These are phyloP conservation scores for Kwoniella heveanensis DNA, from an alignment of 768 basidiomycete genomes.

Conservation along the genomic window DNA sequence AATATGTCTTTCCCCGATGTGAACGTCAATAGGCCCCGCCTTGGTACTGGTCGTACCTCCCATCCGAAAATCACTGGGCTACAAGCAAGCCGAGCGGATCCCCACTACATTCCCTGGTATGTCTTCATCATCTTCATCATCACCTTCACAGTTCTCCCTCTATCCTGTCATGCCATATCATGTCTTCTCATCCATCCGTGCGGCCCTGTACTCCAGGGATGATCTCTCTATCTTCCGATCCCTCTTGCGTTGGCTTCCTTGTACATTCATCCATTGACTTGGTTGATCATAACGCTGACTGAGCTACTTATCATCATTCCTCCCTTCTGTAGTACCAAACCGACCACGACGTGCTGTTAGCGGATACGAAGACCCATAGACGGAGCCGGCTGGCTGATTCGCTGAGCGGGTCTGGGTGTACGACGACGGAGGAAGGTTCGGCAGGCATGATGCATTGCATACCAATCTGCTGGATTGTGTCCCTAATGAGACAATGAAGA, in stretches of 20 bases:
- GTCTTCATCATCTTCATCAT: conserved; percentile 40
- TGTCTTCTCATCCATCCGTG: too few species aligned
- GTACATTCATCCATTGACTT: too few species aligned
- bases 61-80: conserved; percentile 73
- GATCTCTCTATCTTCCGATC: too few species aligned
- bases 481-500: too few species aligned
- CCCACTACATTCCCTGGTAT: conserved; percentile 79
- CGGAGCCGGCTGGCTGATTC: neutral
- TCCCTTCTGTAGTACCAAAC: conserved; percentile 64
- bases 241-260: too few species aligned
- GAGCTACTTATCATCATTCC: neutral
- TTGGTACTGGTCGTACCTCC: conserved; percentile 76
- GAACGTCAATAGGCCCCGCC: conserved; percentile 73
- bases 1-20: too few species aligned
- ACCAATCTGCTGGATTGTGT: neutral
- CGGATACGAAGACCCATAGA: conserved; percentile 69
- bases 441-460: neutral
- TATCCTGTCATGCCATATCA: too few species aligned
- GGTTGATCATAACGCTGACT: too few species aligned
- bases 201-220: too few species aligned
- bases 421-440: too few species aligned
- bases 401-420: too few species aligned
- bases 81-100: conserved; percentile 65
- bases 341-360: conserved; percentile 68
- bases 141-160: too few species aligned